Conservation (phyloP, 805 yeast species). For the Yamadazyma paraphyllophila region DNA sequence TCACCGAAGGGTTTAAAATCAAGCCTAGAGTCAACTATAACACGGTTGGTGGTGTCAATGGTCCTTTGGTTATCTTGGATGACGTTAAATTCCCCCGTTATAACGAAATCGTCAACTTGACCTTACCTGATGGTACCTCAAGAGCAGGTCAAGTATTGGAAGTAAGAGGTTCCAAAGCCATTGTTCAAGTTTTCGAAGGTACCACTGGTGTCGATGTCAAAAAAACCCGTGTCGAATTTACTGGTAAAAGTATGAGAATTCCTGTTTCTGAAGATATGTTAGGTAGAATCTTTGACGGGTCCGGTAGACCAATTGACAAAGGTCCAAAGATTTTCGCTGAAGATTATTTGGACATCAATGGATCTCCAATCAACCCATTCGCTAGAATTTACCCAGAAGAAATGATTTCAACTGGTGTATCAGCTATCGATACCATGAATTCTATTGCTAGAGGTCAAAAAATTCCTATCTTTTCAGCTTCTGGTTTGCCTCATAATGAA, state of each 20-base stretch:
- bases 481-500: slow-evolving; percentile 99
- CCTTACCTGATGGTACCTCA: slow-evolving; percentile 90
- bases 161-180: slow-evolving; percentile 94
- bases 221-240: slow-evolving; percentile 95
- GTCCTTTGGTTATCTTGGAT: slow-evolving; percentile 82
- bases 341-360: slow-evolving; percentile 96
- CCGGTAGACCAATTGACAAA: slow-evolving; percentile 96
- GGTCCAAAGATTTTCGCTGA: slow-evolving; percentile 99
- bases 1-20: slow-evolving; percentile 84
- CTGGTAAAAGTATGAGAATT: slow-evolving; percentile 89
- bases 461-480: slow-evolving; percentile 98
- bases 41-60: slow-evolving; percentile 98
- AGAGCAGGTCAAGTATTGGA: slow-evolving; percentile 99
- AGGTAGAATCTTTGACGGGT: slow-evolving; percentile 98
- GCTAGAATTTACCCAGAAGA: slow-evolving; percentile 99
- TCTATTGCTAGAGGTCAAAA: slow-evolving; percentile 99
- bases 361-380: slow-evolving; percentile 97
- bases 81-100: slow-evolving; percentile 59
- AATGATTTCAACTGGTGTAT: slow-evolving; percentile 98
- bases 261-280: slow-evolving; percentile 96
- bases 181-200: slow-evolving; percentile 99
- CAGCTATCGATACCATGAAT: slow-evolving; percentile 99
- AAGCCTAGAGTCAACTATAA: slow-evolving; percentile 91
- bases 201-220: slow-evolving; percentile 98
- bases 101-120: slow-evolving; percentile 94